Evolutionary conservation across 148 eudicot genomes (phyloP), one percentile per base, ranked within the genome.

Genomic region (Chenopodium album): DNA sequence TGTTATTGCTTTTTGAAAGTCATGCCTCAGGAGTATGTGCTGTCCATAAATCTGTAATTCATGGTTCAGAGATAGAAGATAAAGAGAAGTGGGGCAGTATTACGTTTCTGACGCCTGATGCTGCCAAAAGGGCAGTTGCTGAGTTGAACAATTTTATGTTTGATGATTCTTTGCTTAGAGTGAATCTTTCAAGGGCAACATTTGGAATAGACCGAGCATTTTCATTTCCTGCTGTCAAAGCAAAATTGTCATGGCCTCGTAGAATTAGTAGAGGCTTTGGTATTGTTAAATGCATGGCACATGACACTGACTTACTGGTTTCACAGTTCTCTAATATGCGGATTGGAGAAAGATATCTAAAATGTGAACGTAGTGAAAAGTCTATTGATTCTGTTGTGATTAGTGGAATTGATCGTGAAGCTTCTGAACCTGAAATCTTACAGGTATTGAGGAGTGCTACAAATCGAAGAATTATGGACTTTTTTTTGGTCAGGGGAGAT

Each of bases 191-290:
- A 26, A 83, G 86, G 71, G 80, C 87, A 72, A 89, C 85, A 29
- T 80, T 76, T 74, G 91, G 92, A 48, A 87, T 89, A 26, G 98
- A 91, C 78, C 87, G 83, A 67, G 77, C 85, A 50, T 79, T 87
- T 81, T 91, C 95, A 50, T 87, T 86, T 85, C 89, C 94, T 68
- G 88, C 90, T 81, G 87, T 96, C 71, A 89, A 65, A 87, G 95
- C 95, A 59, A 92, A 85, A 86, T 85, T 96, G 86, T 90, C 75
- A 66, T 96, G 99, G 99, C 98, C 98, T 66, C 94, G 98, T n/a
- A 92, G 88, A 87, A 50, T 50, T 54, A 96, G 98, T 82, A 91
- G 80, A 85, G 99, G 99, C 44, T 63, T 85, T 60, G 98, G 86
- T 19, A 76, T 91, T 72, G 88, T 91, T 72, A 91, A 83, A 81